A percentile compares a stretch with the other conserved stretches of the same genome.
phyloP scores from a whole-genome alignment of 441 rosid genomes.

The Rhodomyrtus psidioides region DNA sequence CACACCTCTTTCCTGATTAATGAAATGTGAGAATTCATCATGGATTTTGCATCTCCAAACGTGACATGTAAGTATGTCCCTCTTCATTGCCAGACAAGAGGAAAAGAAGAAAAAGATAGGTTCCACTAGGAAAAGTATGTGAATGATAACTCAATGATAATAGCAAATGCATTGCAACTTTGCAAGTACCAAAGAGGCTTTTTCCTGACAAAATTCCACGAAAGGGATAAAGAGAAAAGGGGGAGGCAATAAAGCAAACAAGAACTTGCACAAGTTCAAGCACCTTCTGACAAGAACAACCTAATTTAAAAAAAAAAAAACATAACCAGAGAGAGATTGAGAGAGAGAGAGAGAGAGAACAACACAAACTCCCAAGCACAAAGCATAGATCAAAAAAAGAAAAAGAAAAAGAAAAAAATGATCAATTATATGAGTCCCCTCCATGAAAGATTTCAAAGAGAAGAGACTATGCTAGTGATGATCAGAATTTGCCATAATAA shows the following conservation, averaged over 20 bases:
- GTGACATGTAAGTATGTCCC: neutral
- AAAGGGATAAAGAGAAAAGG: slow-evolving; percentile 14
- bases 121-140: neutral
- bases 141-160: neutral
- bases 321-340: neutral
- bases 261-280: slow-evolving; percentile 22
- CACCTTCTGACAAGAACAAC: slow-evolving; percentile 53
- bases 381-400: slow-evolving; percentile 1
- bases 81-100: neutral
- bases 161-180: neutral
- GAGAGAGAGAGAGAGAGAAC: neutral
- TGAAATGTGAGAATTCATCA: neutral
- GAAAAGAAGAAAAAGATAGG: neutral
- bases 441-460: neutral
- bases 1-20: neutral
- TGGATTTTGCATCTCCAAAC: neutral
- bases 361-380: slow-evolving; percentile 51
- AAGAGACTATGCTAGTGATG: neutral
- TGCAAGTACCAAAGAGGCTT: neutral
- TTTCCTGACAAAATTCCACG: slow-evolving; percentile 1
- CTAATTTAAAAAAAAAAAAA: slow-evolving; percentile 17
- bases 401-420: neutral
- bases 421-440: neutral
- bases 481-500: neutral
- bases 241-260: slow-evolving; percentile 22